Evolutionary conservation across 2,329 filamentous ascomycete species (phyloP), one percentile per base, ranked within the genome.

Genomic region (Aspergillus sp.): DNA sequence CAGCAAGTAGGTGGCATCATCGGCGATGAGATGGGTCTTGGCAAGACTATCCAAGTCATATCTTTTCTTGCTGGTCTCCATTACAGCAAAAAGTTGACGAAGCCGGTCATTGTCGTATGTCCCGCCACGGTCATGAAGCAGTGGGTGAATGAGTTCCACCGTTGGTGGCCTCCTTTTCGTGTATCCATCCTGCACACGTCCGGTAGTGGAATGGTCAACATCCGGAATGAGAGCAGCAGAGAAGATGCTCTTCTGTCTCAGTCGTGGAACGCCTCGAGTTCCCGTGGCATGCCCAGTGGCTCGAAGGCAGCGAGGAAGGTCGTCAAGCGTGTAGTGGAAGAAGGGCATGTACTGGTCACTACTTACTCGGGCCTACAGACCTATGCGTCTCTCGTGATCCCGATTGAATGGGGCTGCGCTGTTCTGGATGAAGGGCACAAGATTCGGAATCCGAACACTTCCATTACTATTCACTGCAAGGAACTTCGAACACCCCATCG

Each of bases 121-220:
- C 95, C 95, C 2, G 94, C 94, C 3, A 99, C 95, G 0, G 90
- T 99, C 23, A 89, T 99, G 79, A 90, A 92, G 63, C 95, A 99
- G 74, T 99, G 95, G 95, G 95, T 97, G 12, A 96, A 96, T 65
- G 95, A 99, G 72, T 98, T 99, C 69, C 96, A 99, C 77, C 88
- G 89, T 12, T 99, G 96, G 96, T 99, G 96, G 96, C 95, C 95
- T n/a, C 89, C 95, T n/a, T 81, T 99, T 32, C 87, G 96, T 45
- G 95, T 99, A 5, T 96, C 93, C 0, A 98, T 99, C 63, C 76
- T 99, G 52, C 95, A 99, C 73, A 92, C 92, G 0, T 97, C 95
- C 4, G 95, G 95, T 2, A 98, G 92, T 74, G 96, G 95, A 17
- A 98, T 99, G 94, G 80, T 97, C 56, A 92, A 96, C 65, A 81